Percentiles rank a stretch among this genome's conserved stretches.
These are phyloP conservation scores for Pseudodiploospora longispora DNA, from an alignment of 2,329 filamentous ascomycete genomes.

Conservation along the genomic window DNA sequence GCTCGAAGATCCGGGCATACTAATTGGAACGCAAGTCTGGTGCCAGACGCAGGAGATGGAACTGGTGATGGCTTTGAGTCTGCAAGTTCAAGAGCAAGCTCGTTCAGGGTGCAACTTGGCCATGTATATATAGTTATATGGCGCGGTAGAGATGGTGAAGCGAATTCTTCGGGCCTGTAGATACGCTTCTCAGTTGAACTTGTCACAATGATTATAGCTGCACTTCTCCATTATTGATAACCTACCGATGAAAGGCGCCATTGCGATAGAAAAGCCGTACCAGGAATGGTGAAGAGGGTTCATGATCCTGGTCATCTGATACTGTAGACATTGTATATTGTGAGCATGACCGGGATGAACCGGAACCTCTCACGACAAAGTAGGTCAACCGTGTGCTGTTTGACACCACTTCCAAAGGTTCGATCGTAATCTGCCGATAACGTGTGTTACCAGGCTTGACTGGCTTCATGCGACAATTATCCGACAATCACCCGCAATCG, in stretches of 20 bases:
- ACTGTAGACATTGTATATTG: slow-evolving; percentile 27
- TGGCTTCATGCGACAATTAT: slow-evolving; percentile 7
- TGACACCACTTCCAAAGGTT: no score
- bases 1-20: slow-evolving; percentile 67
- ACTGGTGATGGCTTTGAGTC: slow-evolving; percentile 58
- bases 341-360: background rate
- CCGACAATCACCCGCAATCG: slow-evolving; percentile 21
- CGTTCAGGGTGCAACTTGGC: slow-evolving; percentile 69
- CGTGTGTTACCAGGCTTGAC: no score
- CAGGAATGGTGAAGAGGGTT: slow-evolving; percentile 71
- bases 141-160: slow-evolving; percentile 48
- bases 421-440: no score
- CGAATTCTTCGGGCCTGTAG: slow-evolving; percentile 63
- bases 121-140: slow-evolving; percentile 81
- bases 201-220: background rate
- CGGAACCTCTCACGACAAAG: background rate
- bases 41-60: slow-evolving; percentile 67
- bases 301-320: slow-evolving; percentile 41
- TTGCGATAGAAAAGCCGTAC: slow-evolving; percentile 77
- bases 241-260: slow-evolving; percentile 61
- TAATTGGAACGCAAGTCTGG: slow-evolving; percentile 78
- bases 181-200: background rate
- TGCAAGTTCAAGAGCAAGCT: slow-evolving; percentile 71
- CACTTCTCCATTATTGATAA: background rate
- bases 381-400: background rate